Evolutionary conservation across 257 asterid genomes (phyloP).

Genomic region (Rubia yunnanensis): DNA sequence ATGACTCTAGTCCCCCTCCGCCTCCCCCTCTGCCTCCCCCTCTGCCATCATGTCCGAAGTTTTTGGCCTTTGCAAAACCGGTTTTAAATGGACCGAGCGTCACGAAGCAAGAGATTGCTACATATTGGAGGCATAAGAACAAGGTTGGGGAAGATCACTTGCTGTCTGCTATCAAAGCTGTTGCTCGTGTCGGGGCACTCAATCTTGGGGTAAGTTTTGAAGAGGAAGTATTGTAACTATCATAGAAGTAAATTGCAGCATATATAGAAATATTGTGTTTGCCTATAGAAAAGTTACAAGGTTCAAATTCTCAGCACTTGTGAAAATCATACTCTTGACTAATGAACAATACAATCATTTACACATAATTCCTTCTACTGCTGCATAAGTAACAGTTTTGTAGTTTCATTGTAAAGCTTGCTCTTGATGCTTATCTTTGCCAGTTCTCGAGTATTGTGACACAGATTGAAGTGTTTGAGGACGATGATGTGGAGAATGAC

Average conservation of each 20-base stretch:
- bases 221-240: too few species aligned
- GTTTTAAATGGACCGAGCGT: constrained; percentile 22
- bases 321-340: background rate
- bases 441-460: background rate
- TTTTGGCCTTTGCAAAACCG: background rate
- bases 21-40: constrained; percentile 20
- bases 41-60: constrained; percentile 5
- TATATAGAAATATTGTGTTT: background rate
- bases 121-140: constrained; percentile 45
- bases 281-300: background rate
- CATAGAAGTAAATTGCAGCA: background rate
- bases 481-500: constrained; percentile 1
- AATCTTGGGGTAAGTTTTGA: constrained; percentile 36
- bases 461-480: constrained; percentile 2
- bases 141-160: constrained; percentile 56
- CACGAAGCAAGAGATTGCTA: constrained; percentile 45
- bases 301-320: background rate
- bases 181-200: constrained; percentile 40
- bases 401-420: background rate
- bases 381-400: too few species aligned
- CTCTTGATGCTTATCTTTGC: background rate
- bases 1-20: constrained; percentile 5
- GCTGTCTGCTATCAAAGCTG: constrained; percentile 50
- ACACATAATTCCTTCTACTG: too few species aligned
- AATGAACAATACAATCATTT: too few species aligned